Base-by-base conservation (phyloP, 108 stramenopile genomes). In the Aurantiochytrium sp. region DNA sequence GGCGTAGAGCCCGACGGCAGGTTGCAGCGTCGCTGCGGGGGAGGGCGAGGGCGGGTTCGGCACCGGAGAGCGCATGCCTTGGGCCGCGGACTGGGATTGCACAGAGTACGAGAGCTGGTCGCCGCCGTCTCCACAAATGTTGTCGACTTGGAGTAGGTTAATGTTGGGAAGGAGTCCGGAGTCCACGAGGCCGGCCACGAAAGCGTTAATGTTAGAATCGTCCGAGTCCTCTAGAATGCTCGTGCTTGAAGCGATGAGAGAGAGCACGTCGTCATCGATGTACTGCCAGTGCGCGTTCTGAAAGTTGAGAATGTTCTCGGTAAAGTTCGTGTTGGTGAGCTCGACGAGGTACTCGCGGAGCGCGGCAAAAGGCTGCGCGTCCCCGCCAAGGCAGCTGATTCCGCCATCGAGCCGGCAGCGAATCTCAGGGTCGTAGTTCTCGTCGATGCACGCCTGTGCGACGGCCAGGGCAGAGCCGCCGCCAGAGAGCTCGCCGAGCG, bases 271-370 rank as follows among this genome's bases (percentile, higher is more conserved):
- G 45, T 12, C 39, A 41, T n/a, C 45, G 19, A 15, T 19, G 2
- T 81, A 81, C 3, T 81, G 73, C 73, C 73, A 81, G 30, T 81
- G 73, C 24, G 24, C 73, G 45, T 81, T 81, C 27, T 48, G 73
- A 34, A 65, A 65, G 22, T 34, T 15, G 34, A 65, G 59, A 15
- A 24, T 8, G 19, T 65, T 34, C 8, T 15, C 22, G 59, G 6
- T 10, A 34, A 17, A 15, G 59, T 27, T 34, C 27, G 34, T 34
- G 34, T 8, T 19, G 27, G 73, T 81, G 27, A 81, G 42, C 12
- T 42, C 30, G 42, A n/a, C 24, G 24, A 81, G 45, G 45, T 81
- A 48, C n/a, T 24, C 30, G 12, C 12, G n/a, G 73, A 81, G 36
- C 17, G 45, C 42, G 12, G 6, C 19, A 48, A 81, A 81, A 5